Conservation (phyloP, 75 land plant genomes). For the Picea glauca region DNA sequence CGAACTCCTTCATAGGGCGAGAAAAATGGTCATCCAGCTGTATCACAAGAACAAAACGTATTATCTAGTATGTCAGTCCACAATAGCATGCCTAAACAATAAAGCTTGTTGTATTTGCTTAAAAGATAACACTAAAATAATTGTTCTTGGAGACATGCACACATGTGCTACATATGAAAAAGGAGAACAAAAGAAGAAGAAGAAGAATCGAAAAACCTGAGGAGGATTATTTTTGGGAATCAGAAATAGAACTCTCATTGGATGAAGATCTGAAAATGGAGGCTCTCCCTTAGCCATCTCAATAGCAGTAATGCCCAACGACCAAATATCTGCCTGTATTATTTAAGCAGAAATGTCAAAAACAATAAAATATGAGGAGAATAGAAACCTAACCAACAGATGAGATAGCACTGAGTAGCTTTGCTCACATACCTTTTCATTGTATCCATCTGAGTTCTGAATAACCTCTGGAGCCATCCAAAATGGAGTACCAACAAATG, state of each 20-base stretch:
- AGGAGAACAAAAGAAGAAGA: neutral
- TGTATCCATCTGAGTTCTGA: conserved; percentile 97
- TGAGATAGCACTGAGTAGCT: neutral
- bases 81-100: neutral
- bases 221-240: conserved; percentile 98
- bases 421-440: conserved; percentile 77
- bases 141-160: neutral
- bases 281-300: conserved; percentile 99
- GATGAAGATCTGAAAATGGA: conserved; percentile 97
- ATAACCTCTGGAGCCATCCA: conserved; percentile 99
- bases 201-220: conserved; percentile 53
- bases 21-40: conserved; percentile 99
- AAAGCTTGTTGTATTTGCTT: neutral
- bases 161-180: neutral
- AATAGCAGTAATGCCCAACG: conserved; percentile 95
- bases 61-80: neutral
- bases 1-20: conserved; percentile 94
- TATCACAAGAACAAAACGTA: conserved; percentile 11
- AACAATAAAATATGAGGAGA: neutral
- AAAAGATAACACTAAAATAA: neutral
- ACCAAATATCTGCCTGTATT: conserved; percentile 99
- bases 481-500: conserved; percentile 99
- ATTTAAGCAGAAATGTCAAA: conserved; percentile 10
- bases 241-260: conserved; percentile 97
- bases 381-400: neutral